Conservation (phyloP, 2,329 filamentous ascomycete species). For the Metarhizium sp. region DNA sequence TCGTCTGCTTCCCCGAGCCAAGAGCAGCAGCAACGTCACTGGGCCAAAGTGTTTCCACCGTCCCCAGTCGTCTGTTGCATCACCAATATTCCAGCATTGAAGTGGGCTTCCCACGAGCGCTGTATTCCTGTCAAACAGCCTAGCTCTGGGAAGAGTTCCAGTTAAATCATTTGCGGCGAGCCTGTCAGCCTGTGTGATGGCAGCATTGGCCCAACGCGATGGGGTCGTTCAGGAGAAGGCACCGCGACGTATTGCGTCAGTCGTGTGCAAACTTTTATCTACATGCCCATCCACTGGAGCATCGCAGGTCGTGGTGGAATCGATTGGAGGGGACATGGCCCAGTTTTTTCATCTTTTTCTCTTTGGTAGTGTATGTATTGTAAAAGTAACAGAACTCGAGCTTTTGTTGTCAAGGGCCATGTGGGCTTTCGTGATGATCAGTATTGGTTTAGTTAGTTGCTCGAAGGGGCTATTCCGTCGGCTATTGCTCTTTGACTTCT, state of each 20-base stretch:
- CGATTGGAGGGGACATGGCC: conserved; percentile 1
- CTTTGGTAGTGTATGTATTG: no score
- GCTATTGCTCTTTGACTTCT: no score
- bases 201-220: background rate
- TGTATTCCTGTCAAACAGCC: background rate
- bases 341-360: no score
- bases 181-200: background rate
- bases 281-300: conserved; percentile 2
- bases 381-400: no score
- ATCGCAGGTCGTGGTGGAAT: background rate
- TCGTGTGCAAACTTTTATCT: conserved; percentile 6
- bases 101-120: background rate
- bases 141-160: background rate
- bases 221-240: background rate
- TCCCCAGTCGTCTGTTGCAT: background rate
- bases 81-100: background rate
- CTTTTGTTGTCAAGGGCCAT: no score
- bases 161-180: background rate
- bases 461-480: no score
- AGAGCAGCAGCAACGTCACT: no score
- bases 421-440: no score
- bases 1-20: no score
- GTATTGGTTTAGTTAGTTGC: no score
- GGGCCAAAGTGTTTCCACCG: background rate
- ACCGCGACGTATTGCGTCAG: conserved; percentile 7